Conservation (phyloP, 169 alveolate species). For the Cryptosporidium bovis region DNA sequence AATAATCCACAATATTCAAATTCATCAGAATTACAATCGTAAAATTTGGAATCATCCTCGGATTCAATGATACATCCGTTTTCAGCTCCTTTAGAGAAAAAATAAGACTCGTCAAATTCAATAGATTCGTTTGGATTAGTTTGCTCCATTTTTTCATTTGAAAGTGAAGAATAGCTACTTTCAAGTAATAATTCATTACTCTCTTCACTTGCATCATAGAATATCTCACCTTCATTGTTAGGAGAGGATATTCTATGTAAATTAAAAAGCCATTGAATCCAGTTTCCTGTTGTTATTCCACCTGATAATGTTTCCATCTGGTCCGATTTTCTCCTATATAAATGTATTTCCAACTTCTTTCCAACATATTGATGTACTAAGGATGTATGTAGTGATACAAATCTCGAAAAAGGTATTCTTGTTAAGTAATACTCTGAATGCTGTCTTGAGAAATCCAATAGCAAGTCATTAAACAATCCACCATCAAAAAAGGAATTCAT, state of each 20-base stretch:
- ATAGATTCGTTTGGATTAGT: background rate
- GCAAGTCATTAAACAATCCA: constrained; percentile 30
- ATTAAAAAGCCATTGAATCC: constrained; percentile 72
- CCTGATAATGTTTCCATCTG: constrained; percentile 2
- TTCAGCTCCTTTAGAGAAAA: background rate
- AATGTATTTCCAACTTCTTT: constrained; percentile 32
- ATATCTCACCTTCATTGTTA: constrained; percentile 13
- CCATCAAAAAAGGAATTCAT: constrained; percentile 25
- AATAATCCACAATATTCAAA: constrained; percentile 1
- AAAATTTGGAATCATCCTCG: constrained; percentile 9
- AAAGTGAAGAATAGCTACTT: background rate
- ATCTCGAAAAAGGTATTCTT: constrained; percentile 53
- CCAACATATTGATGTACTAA: constrained; percentile 68
- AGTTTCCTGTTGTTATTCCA: constrained; percentile 13
- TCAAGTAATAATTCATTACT: background rate
- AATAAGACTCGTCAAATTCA: constrained; percentile 39
- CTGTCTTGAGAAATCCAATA: constrained; percentile 49
- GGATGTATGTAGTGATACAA: constrained; percentile 61
- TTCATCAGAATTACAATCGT: constrained; percentile 58
- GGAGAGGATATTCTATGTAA: constrained; percentile 44
- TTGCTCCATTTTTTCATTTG: background rate
- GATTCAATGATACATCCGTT: background rate
- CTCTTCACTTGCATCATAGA: constrained; percentile 51
- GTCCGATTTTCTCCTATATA: background rate
- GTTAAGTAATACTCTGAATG: constrained; percentile 43